Percentiles rank a stretch among this genome's conserved stretches.
phyloP scores from a whole-genome alignment of 139 green algal species.

The Tetratostichococcus sp. region DNA sequence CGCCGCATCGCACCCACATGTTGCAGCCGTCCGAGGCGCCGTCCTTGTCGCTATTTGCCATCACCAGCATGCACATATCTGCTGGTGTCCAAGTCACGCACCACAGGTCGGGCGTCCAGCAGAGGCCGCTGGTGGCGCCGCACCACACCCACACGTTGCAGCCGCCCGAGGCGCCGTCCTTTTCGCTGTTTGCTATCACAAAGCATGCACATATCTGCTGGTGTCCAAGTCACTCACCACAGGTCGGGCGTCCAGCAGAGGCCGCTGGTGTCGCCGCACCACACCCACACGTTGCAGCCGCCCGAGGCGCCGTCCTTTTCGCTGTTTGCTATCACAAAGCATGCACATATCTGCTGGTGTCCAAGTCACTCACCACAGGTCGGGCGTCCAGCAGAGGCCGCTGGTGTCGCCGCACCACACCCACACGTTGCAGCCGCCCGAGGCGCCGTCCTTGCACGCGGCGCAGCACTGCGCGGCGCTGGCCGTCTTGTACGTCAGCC shows the following conservation, averaged over 20 bases:
- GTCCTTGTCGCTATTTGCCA: no score
- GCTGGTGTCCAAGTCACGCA: background rate
- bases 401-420: constrained; percentile 27
- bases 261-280: constrained; percentile 24
- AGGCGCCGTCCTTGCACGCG: no score
- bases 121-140: constrained; percentile 21
- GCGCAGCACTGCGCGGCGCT: constrained; percentile 24
- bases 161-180: no score
- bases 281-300: constrained; percentile 42
- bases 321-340: no score
- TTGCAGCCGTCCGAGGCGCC: no score
- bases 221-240: no score
- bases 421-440: constrained; percentile 39
- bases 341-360: no score
- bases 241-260: constrained; percentile 19
- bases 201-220: no score
- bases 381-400: constrained; percentile 23
- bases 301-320: no score
- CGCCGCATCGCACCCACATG: constrained; percentile 32
- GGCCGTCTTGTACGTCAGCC: constrained; percentile 30
- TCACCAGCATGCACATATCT: background rate
- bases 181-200: no score
- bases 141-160: constrained; percentile 45
- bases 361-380: no score
- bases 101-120: constrained; percentile 15